Percentiles rank a stretch among this genome's conserved stretches.
These are phyloP conservation scores for apple (Malus domestica) DNA, from an alignment of 306 rosid species.

Conservation along the genomic window DNA sequence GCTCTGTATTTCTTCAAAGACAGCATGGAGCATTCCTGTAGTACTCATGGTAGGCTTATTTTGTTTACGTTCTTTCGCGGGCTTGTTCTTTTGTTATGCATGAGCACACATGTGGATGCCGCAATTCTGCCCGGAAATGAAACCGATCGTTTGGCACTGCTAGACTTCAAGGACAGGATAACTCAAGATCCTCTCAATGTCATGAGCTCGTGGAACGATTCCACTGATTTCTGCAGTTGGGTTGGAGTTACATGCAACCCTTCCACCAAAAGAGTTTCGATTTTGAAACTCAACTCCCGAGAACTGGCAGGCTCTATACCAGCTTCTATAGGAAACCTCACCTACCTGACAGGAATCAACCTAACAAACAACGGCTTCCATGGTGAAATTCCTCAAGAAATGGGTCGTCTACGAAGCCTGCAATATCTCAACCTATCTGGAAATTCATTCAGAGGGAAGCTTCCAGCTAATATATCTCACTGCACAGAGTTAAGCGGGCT, in stretches of 20 bases:
- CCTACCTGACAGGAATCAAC: neutral
- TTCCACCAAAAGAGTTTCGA: neutral
- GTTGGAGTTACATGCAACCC: neutral
- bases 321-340: neutral
- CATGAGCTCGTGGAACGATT: neutral
- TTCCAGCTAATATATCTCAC: neutral
- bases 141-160: neutral
- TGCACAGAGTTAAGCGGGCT: neutral
- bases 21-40: too few species aligned
- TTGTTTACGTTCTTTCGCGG: too few species aligned
- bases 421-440: neutral
- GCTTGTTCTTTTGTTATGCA: too few species aligned
- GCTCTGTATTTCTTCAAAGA: too few species aligned
- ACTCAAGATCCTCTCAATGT: neutral
- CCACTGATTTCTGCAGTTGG: neutral
- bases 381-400: neutral
- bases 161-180: neutral
- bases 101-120: too few species aligned
- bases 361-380: neutral
- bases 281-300: neutral
- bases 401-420: neutral
- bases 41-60: too few species aligned
- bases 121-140: neutral
- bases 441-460: neutral
- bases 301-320: neutral